A percentile compares a stretch with the other conserved stretches of the same genome.
Conservation (phyloP, 78 protist species). For the Mantamonas sphyraenae region DNA sequence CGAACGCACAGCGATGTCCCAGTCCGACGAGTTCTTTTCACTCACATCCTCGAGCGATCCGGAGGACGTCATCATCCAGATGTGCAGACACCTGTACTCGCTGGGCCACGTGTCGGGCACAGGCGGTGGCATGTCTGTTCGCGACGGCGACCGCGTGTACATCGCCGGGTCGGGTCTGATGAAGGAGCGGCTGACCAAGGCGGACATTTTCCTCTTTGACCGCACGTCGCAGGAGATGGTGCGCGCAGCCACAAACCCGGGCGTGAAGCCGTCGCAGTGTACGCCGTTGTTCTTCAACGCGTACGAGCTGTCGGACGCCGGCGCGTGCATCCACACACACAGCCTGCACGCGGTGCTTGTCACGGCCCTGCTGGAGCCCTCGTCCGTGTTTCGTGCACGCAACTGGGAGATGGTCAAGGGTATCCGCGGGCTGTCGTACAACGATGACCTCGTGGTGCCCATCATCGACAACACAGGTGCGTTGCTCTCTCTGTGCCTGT, state of each 20-base stretch:
- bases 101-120: conserved; percentile 73
- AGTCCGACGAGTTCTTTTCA: not conserved
- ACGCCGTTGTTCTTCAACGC: conserved; percentile 74
- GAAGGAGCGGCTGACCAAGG: conserved; percentile 72
- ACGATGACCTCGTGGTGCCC: conserved; percentile 69
- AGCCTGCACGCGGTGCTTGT: not conserved
- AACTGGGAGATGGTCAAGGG: conserved; percentile 89
- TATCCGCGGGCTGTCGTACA: conserved; percentile 19
- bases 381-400: conserved; percentile 44
- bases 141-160: conserved; percentile 30
- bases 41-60: conserved; percentile 13
- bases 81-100: conserved; percentile 56
- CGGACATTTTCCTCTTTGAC: conserved; percentile 63
- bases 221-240: conserved; percentile 24
- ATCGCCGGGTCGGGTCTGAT: conserved; percentile 87
- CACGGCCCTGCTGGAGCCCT: not conserved
- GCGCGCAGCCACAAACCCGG: conserved; percentile 15
- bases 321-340: conserved; percentile 83
- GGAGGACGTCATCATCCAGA: conserved; percentile 51
- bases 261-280: conserved; percentile 51
- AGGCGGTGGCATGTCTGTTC: conserved; percentile 54
- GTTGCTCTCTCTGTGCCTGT: too few species aligned
- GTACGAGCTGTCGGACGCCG: conserved; percentile 60
- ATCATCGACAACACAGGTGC: conserved; percentile 86
- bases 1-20: not conserved